Conservation (phyloP, 805 yeast species). For the Sungouiozyma ichnusensis region DNA sequence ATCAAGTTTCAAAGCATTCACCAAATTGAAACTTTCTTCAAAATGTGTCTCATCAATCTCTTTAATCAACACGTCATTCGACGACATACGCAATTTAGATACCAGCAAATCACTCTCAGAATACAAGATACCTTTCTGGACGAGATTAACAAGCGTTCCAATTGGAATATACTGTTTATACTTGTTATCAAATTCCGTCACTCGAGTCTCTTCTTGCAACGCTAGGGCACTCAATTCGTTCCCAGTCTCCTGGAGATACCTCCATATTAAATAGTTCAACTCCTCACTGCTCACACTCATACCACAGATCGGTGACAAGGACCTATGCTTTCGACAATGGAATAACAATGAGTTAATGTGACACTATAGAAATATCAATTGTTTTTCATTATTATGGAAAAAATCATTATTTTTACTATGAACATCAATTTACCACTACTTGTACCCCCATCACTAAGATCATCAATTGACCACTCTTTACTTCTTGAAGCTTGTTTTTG, state of each 20-base stretch:
- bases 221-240: constrained; percentile 69
- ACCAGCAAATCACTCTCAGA: constrained; percentile 57
- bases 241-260: constrained; percentile 83
- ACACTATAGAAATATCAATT: neutral
- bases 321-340: neutral
- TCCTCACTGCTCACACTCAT: constrained; percentile 81
- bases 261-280: constrained; percentile 84
- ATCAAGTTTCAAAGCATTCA: constrained; percentile 43
- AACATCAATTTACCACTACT: neutral
- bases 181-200: constrained; percentile 44
- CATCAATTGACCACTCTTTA: too few relatives aligned
- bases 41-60: constrained; percentile 16
- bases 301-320: too few relatives aligned
- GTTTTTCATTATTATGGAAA: neutral
- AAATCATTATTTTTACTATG: neutral
- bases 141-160: constrained; percentile 70
- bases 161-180: constrained; percentile 49
- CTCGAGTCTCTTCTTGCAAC: constrained; percentile 60
- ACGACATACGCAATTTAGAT: neutral
- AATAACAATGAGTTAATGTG: neutral
- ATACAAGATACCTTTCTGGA: constrained; percentile 79
- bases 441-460: too few relatives aligned
- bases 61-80: constrained; percentile 17
- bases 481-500: too few relatives aligned
- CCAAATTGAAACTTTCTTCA: constrained; percentile 36